Conservation (phyloP, 345 rosid genomes). For the Arabis hirsuta region DNA sequence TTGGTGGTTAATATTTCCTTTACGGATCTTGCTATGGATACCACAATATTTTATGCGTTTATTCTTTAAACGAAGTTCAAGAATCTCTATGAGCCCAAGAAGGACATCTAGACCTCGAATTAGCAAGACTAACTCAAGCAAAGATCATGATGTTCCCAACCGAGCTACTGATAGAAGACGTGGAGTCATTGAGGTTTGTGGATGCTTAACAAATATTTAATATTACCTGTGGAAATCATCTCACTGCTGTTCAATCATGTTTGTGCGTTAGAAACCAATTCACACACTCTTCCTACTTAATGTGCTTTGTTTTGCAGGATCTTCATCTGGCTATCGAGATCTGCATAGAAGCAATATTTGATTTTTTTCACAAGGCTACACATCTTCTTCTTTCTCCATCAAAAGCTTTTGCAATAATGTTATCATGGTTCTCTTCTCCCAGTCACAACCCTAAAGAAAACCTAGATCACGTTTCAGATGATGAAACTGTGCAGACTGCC, state of each 20-base stretch:
- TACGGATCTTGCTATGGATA: conserved; percentile 59
- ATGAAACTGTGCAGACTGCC: conserved; percentile 53
- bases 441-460: conserved; percentile 32
- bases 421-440: conserved; percentile 59
- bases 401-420: conserved; percentile 49
- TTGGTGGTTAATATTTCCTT: conserved; percentile 73
- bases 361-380: conserved; percentile 73
- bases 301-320: conserved; percentile 58
- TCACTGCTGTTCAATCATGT: conserved; percentile 13
- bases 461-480: conserved; percentile 36
- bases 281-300: not conserved
- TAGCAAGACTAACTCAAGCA: conserved; percentile 52
- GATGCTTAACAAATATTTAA: not conserved
- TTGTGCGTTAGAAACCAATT: not conserved
- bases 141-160: conserved; percentile 72
- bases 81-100: conserved; percentile 44
- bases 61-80: conserved; percentile 45
- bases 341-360: conserved; percentile 77
- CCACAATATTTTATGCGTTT: conserved; percentile 51
- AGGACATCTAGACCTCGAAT: conserved; percentile 48
- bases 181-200: conserved; percentile 91
- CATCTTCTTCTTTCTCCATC: conserved; percentile 78
- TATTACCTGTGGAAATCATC: not conserved
- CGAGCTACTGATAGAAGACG: conserved; percentile 88
- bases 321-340: conserved; percentile 94